phyloP scores from a whole-genome alignment of 169 alveolate species.

The Perkinsus marinus region DNA sequence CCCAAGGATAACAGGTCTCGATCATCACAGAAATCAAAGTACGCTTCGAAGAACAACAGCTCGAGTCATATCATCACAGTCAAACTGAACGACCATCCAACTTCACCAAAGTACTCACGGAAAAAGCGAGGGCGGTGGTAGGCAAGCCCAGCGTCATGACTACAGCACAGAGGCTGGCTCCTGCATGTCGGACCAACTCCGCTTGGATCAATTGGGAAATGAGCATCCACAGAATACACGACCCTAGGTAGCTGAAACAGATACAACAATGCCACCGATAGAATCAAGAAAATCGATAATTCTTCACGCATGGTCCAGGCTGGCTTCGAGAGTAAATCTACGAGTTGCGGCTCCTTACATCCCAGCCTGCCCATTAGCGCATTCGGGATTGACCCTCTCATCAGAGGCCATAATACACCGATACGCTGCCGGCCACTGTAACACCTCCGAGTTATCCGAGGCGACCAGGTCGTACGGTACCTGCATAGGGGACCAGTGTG shows the following conservation, averaged over 20 bases:
- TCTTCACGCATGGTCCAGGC: too few species aligned
- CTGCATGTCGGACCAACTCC: neutral
- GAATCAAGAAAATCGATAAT: too few species aligned
- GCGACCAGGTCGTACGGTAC: neutral
- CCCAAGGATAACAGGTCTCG: too few species aligned
- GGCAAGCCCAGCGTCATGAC: neutral
- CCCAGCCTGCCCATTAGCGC: neutral
- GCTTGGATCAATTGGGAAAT: neutral
- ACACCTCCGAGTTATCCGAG: neutral
- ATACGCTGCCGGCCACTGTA: neutral
- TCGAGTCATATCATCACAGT: too few species aligned
- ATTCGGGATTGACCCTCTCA: neutral
- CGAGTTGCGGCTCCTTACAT: neutral
- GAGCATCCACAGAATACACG: neutral
- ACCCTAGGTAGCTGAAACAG: neutral
- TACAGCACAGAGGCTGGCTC: neutral
- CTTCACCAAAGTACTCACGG: neutral
- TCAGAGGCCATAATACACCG: neutral
- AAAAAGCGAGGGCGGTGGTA: neutral
- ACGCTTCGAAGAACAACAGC: too few species aligned
- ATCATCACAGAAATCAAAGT: too few species aligned
- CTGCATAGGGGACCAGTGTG: neutral
- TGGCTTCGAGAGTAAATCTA: neutral
- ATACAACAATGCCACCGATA: neutral
- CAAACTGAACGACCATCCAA: too few species aligned